Base-by-base conservation (phyloP, 75 land plant species). In the Cryptomeria japonica region DNA sequence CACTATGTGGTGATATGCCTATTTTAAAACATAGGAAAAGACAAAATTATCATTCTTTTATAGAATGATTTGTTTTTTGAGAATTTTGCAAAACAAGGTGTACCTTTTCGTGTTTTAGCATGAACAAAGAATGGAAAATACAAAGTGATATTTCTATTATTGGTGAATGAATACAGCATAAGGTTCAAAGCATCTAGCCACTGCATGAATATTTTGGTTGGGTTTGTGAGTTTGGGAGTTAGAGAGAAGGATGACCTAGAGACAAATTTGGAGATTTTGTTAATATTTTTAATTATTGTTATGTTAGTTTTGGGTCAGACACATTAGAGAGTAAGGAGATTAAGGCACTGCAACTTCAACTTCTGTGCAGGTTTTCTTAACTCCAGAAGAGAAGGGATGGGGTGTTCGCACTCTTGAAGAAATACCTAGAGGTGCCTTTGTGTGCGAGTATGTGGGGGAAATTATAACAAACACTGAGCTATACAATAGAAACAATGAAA, bases 381-480 rank as follows among this genome's bases (percentile, higher is more conserved):
- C 99, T 18, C 37, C 86, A 51, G 93, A 94, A 86, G 95, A 91
- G 39, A 98, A 98, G 91, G 99, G 99, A 9, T 98, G 99, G 99
- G 99, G 99, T 44, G 83, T 98, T 46, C 89, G 94, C 47, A 89
- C 99, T n/a, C 89, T 95, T 41, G 93, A 96, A 34, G 92, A 89
- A 10, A 87, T 98, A 86, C 99, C 97, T 41, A 90, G 90, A 86
- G 99, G 99, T 41, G 88, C 99, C 38, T 98, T 98, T 91, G 94
- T 97, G 36, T 98, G 96, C 89, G 99, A 98, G 85, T 98, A 97
- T 91, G 96, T 93, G 55, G 99, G 99, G 25, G 99, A 96, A 86
- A 89, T 98, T 56, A 78, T 98, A 39, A 98, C 99, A 31, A 97
- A 95, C 86, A 93, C 83, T 13, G 99, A 98, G 87, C 86, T 98